phyloP scores from a whole-genome alignment of 176 grass and related monocot species.

The Carex kokanica region DNA sequence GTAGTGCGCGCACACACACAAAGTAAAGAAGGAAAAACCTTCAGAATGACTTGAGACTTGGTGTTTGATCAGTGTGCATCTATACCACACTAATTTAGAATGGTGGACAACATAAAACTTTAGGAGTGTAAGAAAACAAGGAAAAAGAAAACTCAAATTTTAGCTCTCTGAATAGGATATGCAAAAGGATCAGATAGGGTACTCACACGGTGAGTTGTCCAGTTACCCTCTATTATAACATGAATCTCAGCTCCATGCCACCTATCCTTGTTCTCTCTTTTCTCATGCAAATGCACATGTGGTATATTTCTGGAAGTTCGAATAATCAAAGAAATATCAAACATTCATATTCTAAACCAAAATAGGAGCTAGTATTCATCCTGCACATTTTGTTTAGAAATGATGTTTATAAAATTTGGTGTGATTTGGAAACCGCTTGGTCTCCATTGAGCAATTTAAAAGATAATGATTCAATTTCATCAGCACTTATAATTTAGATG shows the following conservation, averaged over 20 bases:
- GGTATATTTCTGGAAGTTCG: constrained; percentile 77
- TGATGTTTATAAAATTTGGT: neutral
- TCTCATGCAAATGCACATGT: constrained; percentile 96
- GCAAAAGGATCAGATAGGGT: neutral
- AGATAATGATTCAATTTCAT: neutral
- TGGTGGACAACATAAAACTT: neutral
- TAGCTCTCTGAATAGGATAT: neutral
- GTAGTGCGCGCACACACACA: neutral
- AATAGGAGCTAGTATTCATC: neutral
- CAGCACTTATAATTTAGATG: neutral
- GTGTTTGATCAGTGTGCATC: constrained; percentile 7
- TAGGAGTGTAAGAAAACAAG: neutral
- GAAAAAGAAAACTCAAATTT: neutral
- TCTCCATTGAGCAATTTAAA: neutral
- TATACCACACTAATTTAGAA: neutral
- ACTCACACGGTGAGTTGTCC: constrained; percentile 93
- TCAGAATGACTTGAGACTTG: neutral
- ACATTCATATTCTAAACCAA: neutral
- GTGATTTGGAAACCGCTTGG: neutral
- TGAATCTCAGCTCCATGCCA: constrained; percentile 98
- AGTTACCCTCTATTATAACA: constrained; percentile 98
- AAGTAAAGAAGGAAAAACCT: neutral
- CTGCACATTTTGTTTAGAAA: neutral
- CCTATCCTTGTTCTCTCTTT: constrained; percentile 64
- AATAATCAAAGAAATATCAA: constrained; percentile 20